Evolutionary conservation across 768 basidiomycete species (phyloP), one percentile per base, ranked within the genome.

Genomic region (Amanita exitialis): DNA sequence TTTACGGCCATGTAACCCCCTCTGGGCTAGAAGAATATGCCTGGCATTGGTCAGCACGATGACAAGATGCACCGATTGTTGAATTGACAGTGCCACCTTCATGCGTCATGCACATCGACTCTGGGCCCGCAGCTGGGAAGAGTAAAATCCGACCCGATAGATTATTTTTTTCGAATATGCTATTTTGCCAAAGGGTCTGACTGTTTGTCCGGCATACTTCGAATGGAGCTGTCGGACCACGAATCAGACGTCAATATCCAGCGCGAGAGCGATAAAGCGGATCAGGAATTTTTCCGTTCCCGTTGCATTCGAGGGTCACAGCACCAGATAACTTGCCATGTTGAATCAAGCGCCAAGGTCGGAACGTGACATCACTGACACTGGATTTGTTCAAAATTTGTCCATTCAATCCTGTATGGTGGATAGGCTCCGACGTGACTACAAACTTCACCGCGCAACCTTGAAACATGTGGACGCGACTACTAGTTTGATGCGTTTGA

Each of bases 291-390:
- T 39, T 48, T 20, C 47, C 47, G 47, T 27, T 28, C 39, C 47
- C 47, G 47, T 37, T 49, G 47, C 47, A n/a, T 18, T 39, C 47
- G 47, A 49, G 15, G 20, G 46, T 27, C 30, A 32, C 28, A 38
- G 16, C 32, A 32, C 13, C 32, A 32, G 37, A n/a, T 16, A 18
- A 38, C 18, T 44, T 21, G 21, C 42, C 16, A 27, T 25, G 43
- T 25, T 44, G 23, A 21, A 4, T 18, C 41, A 21, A 28, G 43
- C 21, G 15, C 8, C 20, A 13, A 44, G 16, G 37, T 18, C 7
- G 39, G 21, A 41, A 41, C 20, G 3, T 21, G 20, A 41, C 16
- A 38, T n/a, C 36, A 6, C 16, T 21, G 10, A 12, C 21, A 41
- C 10, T 9, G 18, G 16, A 20, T 41, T 41, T 41, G 18, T 41